Conservation (phyloP, 139 green algal species). For the Volvox reticuliferus region DNA sequence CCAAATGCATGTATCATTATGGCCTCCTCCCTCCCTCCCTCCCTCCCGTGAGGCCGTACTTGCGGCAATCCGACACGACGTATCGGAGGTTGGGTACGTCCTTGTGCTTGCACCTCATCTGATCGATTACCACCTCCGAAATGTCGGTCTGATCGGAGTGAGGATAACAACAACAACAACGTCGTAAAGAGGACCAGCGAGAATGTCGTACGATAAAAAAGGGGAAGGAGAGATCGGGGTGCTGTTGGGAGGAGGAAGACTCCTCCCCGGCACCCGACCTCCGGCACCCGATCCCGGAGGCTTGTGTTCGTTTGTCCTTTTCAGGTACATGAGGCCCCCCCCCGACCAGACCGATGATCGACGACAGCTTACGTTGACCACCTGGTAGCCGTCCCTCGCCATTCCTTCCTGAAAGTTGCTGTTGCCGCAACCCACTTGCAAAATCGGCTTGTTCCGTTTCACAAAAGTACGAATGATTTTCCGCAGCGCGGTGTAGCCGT, state of each 20-base stretch:
- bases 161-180: too few relatives aligned
- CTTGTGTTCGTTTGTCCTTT: too few relatives aligned
- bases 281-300: too few relatives aligned
- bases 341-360: too few relatives aligned
- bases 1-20: not conserved
- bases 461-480: slow-evolving; percentile 49
- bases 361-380: slow-evolving; percentile 54
- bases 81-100: slow-evolving; percentile 42
- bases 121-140: slow-evolving; percentile 43
- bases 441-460: slow-evolving; percentile 37
- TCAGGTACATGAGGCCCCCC: too few relatives aligned
- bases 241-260: too few relatives aligned
- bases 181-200: too few relatives aligned
- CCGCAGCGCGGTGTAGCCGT: slow-evolving; percentile 50
- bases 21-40: not conserved
- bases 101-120: slow-evolving; percentile 50
- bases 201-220: too few relatives aligned
- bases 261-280: too few relatives aligned
- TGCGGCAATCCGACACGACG: slow-evolving; percentile 53
- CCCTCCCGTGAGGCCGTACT: not conserved
- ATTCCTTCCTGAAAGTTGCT: slow-evolving; percentile 62
- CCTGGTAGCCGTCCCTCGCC: slow-evolving; percentile 52
- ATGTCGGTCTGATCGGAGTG: slow-evolving; percentile 68
- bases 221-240: too few relatives aligned
- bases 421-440: slow-evolving; percentile 63